These are phyloP conservation scores for Primulina tabacum DNA, from an alignment of 257 asterid species.

Conservation along the genomic window DNA sequence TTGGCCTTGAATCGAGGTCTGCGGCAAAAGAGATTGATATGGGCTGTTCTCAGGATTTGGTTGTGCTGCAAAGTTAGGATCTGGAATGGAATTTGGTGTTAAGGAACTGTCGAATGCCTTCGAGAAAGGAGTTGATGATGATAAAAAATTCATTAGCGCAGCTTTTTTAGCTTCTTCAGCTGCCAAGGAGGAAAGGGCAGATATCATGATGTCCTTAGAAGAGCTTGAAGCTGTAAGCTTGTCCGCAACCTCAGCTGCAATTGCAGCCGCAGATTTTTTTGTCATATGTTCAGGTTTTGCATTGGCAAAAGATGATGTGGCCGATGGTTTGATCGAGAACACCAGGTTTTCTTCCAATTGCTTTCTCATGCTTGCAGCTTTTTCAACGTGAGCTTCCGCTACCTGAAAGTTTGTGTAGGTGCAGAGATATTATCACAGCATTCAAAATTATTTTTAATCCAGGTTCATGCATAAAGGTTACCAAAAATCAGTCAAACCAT, in stretches of 20 bases:
- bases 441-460: constrained; percentile 2
- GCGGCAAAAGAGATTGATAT: constrained; percentile 38
- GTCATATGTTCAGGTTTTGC: constrained; percentile 36
- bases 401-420: constrained; percentile 46
- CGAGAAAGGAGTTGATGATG: constrained; percentile 42
- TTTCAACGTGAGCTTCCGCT: constrained; percentile 72
- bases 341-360: constrained; percentile 52
- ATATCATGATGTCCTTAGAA: constrained; percentile 79
- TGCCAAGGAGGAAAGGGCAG: constrained; percentile 85
- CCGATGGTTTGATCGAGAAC: constrained; percentile 37
- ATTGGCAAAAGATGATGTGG: constrained; percentile 28
- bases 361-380: constrained; percentile 54
- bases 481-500: neutral
- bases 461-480: neutral
- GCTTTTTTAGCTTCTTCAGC: constrained; percentile 86
- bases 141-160: constrained; percentile 49
- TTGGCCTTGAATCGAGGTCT: constrained; percentile 37
- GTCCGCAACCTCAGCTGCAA: constrained; percentile 90
- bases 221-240: constrained; percentile 84
- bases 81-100: constrained; percentile 36
- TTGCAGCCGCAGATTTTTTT: constrained; percentile 69
- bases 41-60: constrained; percentile 32
- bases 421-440: constrained; percentile 4
- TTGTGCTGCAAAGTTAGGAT: constrained; percentile 39
- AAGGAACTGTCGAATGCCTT: constrained; percentile 29